Conservation (phyloP, 2,329 filamentous ascomycete species). For the Colletotrichum endophyticum region DNA sequence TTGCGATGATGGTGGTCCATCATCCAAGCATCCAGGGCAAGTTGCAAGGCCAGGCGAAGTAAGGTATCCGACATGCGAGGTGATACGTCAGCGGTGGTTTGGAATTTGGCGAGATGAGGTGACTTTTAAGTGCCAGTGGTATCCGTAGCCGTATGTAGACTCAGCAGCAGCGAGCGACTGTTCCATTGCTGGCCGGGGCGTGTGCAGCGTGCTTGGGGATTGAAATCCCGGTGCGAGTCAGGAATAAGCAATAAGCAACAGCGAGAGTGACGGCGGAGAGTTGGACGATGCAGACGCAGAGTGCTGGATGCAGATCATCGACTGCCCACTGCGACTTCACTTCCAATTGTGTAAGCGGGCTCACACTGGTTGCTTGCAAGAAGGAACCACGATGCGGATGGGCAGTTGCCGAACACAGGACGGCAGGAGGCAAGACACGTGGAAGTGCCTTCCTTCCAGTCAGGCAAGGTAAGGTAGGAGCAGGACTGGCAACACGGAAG, state of each 20-base stretch:
- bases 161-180: not conserved
- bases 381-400: not conserved
- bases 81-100: constrained; percentile 11
- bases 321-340: not conserved
- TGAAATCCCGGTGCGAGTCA: constrained; percentile 4
- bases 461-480: not conserved
- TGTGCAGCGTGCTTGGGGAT: not conserved
- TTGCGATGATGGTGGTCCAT: not conserved
- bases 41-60: not conserved
- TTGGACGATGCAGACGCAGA: not conserved
- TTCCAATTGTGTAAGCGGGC: not conserved
- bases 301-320: not conserved
- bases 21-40: not conserved
- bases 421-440: not conserved
- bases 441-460: not conserved
- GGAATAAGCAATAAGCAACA: not conserved
- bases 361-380: not conserved
- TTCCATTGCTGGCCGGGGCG: not conserved
- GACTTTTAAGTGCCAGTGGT: not conserved
- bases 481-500: not conserved
- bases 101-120: constrained; percentile 2
- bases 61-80: not conserved
- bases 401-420: not conserved
- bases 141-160: not conserved
- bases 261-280: not conserved